Evolutionary conservation across 2,329 filamentous ascomycete genomes (phyloP).

Genomic region (Trichoderma asperellum): DNA sequence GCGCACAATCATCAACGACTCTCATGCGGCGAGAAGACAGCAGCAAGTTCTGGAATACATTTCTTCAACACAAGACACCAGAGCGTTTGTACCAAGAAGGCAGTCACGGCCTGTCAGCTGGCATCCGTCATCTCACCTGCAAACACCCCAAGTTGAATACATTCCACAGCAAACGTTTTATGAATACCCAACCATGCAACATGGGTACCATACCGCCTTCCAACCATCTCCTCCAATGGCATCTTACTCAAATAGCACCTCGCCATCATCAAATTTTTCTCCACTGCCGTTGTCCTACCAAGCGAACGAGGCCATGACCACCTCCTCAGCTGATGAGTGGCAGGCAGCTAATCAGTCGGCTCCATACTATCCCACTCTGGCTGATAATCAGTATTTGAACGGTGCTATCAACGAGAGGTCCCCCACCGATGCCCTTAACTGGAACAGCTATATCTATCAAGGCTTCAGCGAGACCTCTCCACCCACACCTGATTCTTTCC

Average conservation of each 20-base stretch:
- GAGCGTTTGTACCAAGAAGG: conserved; percentile 29
- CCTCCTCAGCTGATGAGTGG: conserved; percentile 48
- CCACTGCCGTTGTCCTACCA: conserved; percentile 56
- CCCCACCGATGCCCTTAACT: conserved; percentile 40
- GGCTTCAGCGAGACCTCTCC: conserved; percentile 56
- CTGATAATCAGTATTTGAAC: conserved; percentile 32
- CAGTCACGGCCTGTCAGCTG: conserved; percentile 70
- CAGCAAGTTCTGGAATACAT: conserved; percentile 51
- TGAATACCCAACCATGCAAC: conserved; percentile 45
- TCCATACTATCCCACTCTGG: conserved; percentile 37
- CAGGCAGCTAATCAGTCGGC: conserved; percentile 39
- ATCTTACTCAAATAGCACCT: conserved; percentile 62
- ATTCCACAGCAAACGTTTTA: conserved; percentile 46
- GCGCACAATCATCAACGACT: conserved; percentile 60
- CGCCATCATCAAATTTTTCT: conserved; percentile 59
- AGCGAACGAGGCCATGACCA: conserved; percentile 45
- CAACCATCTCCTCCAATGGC: conserved; percentile 57
- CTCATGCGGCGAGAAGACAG: conserved; percentile 49
- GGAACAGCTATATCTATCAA: conserved; percentile 52
- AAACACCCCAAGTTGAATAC: conserved; percentile 44
- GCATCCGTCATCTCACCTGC: conserved; percentile 67
- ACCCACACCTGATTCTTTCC: conserved; percentile 63
- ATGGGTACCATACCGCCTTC: conserved; percentile 46
- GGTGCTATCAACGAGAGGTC: conserved; percentile 28
- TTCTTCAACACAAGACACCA: conserved; percentile 12